These are phyloP conservation scores for Candida dajiaensis DNA, from an alignment of 805 yeast genomes.

Conservation along the genomic window DNA sequence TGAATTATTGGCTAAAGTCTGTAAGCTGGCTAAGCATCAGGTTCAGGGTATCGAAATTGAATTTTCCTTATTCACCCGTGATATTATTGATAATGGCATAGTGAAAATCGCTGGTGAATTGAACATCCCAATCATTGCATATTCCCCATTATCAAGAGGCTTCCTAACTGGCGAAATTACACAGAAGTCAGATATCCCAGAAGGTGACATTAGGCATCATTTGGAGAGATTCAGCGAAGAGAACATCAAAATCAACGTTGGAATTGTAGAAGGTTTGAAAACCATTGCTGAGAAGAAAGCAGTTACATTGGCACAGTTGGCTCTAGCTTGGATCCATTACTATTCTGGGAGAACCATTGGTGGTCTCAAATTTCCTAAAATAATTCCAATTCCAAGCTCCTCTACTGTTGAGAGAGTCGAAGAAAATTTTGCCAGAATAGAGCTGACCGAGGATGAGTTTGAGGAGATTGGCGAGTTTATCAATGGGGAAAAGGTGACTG, in stretches of 20 bases:
- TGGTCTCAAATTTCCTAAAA: slow-evolving; percentile 37
- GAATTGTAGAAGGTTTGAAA: slow-evolving; percentile 45
- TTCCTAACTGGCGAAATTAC: slow-evolving; percentile 59
- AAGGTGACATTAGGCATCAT: slow-evolving; percentile 46
- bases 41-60: slow-evolving; percentile 74
- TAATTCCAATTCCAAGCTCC: slow-evolving; percentile 80
- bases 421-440: slow-evolving; percentile 47
- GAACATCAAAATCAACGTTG: slow-evolving; percentile 47
- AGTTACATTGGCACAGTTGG: slow-evolving; percentile 57
- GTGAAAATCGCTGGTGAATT: slow-evolving; percentile 51
- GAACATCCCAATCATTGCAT: slow-evolving; percentile 64
- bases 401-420: slow-evolving; percentile 52
- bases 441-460: slow-evolving; percentile 53
- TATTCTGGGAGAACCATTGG: slow-evolving; percentile 24
- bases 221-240: slow-evolving; percentile 58
- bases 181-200: slow-evolving; percentile 40
- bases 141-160: slow-evolving; percentile 83
- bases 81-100: slow-evolving; percentile 57
- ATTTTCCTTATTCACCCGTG: slow-evolving; percentile 64
- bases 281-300: slow-evolving; percentile 40
- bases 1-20: slow-evolving; percentile 54
- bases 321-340: slow-evolving; percentile 60
- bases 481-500: slow-evolving; percentile 39
- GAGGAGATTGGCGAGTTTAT: slow-evolving; percentile 43
- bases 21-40: slow-evolving; percentile 40